Base-by-base conservation (phyloP, 192 early-diverging fungal genomes). In the Gamsiella multidivaricata region DNA sequence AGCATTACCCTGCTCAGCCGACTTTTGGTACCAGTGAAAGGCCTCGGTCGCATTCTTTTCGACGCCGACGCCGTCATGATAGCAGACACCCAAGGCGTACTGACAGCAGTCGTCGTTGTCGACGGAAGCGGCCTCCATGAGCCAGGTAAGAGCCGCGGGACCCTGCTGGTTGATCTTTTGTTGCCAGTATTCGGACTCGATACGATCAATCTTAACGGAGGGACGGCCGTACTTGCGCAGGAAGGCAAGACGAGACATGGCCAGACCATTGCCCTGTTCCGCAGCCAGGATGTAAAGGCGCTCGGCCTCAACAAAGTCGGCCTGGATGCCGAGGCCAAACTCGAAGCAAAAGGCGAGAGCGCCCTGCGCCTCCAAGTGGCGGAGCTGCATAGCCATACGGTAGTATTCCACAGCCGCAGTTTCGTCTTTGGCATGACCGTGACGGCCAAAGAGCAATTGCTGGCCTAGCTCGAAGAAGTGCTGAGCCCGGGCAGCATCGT, bases 191-290 rank as follows among this genome's bases (percentile, higher is more conserved):
- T 95, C 92, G 15, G 93, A 90, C 65, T 96, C 94, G 4, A 88
- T 81, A 31, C 91, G 83, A 69, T 95, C 87, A 50, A 96, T 95
- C 54, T 85, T 85, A 31, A 96, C 91, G 36, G 80, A 82, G 14
- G 93, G 93, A 12, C 92, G 87, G 49, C 94, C 94, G 71, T 94
- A 95, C 43, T 88, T 90, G 26, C 93, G 81, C 20, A 96, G 75
- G 79, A 94, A 94, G 18, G 91, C 89, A 1, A 83, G 79, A 3
- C 87, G 76, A 31, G 91, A 80, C 59, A 90, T 86, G 26, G 87
- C 70, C 5, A 83, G 87, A 22, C 83, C 76, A 25, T 85, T 80
- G 23, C 81, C 85, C 31, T 68, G 61, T 10, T 90, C 90, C 14
- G 91, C 87, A 17, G 62, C 49, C 1, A 62, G 33, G 22, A 91